Base-by-base conservation (phyloP, 2,329 filamentous ascomycete species). In the Reticulascus tulasneorum region DNA sequence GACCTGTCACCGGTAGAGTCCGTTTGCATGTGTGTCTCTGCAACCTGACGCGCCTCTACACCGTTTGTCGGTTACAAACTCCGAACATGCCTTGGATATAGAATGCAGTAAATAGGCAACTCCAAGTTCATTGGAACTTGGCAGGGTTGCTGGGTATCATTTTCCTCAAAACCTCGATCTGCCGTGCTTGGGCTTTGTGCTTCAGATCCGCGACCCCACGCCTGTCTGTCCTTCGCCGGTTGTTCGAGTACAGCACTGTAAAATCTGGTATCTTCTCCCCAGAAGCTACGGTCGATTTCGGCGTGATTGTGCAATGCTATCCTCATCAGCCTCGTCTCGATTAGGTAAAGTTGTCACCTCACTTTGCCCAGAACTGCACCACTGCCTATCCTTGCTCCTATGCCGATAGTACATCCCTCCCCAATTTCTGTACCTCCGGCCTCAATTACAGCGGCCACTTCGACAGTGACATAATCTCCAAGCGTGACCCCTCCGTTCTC, bases 231-330 rank as follows among this genome's bases (percentile, higher is more conserved):
- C 79, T 69, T 45, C 69, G 67, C 47, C 68, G 65, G 18, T 81
- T 81, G 38, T 76, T 74, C 0, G 82, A 81, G 58, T 78, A 88
- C 16, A 88, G 64, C 6, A 89, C 83, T 0, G 79, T 82, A 54
- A 75, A 79, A 41, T 87, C 82, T 0, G 75, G 75, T 1, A 90
- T 53, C 9, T 66, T 60, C 21, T 78, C 74, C 1, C 75, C 73
- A 9, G 78, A 73, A 0, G 63, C 58, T 26, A 89, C 64, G 18
- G 71, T 66, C 17, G 75, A 81, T 40, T 77, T 69, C 0, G 84
- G 73, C 7, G 84, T 82, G 33, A 90, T 69, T 16, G 83, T 87
- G 50, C 83, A 84, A 54, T 87, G 76, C 70, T 82, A 20, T 11
- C 24, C 9, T n/a, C 23, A 19, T 42, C 20, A 41, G 34, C 20